Conservation (phyloP, 2,329 filamentous ascomycete genomes). For the Verticillium nonalfalfae region DNA sequence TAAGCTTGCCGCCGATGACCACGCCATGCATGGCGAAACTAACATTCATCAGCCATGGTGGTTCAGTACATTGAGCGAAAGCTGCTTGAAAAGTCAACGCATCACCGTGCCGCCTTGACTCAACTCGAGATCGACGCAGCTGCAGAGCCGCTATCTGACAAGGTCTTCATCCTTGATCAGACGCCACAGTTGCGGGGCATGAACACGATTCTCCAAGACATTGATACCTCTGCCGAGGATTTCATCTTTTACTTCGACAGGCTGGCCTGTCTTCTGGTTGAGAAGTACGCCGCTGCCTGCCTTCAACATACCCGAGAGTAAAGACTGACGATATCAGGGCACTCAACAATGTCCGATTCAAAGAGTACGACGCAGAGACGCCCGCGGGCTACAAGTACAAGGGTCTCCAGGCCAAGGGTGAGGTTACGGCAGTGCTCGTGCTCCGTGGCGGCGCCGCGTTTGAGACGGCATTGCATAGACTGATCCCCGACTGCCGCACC, state of each 20-base stretch:
- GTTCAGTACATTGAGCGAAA: conserved; percentile 88
- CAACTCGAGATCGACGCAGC: conserved; percentile 68
- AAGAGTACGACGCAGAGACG: conserved; percentile 58
- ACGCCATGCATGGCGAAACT: conserved; percentile 15
- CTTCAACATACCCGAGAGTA: too few species aligned
- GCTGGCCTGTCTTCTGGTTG: conserved; percentile 75
- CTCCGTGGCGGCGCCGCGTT: conserved; percentile 84
- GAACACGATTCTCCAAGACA: conserved; percentile 83
- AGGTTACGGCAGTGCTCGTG: conserved; percentile 79
- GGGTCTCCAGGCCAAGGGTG: conserved; percentile 65
- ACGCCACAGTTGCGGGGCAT: conserved; percentile 81
- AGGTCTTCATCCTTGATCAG: conserved; percentile 67
- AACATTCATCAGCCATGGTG: conserved; percentile 63
- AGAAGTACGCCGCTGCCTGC: conserved; percentile 46
- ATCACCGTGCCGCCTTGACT: conserved; percentile 73
- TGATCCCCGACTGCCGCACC: conserved; percentile 87
- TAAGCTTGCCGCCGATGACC: conserved; percentile 26
- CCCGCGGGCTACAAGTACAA: conserved; percentile 63
- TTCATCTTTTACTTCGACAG: conserved; percentile 98
- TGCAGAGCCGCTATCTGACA: conserved; percentile 65
- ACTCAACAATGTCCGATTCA: conserved; percentile 70
- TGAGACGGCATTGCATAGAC: conserved; percentile 80
- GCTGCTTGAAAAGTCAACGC: conserved; percentile 75
- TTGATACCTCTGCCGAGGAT: conserved; percentile 73
- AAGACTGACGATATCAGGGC: conserved; percentile 41